phyloP scores from a whole-genome alignment of 805 yeast species.

The Hemisphaericaspora nanyangensis region DNA sequence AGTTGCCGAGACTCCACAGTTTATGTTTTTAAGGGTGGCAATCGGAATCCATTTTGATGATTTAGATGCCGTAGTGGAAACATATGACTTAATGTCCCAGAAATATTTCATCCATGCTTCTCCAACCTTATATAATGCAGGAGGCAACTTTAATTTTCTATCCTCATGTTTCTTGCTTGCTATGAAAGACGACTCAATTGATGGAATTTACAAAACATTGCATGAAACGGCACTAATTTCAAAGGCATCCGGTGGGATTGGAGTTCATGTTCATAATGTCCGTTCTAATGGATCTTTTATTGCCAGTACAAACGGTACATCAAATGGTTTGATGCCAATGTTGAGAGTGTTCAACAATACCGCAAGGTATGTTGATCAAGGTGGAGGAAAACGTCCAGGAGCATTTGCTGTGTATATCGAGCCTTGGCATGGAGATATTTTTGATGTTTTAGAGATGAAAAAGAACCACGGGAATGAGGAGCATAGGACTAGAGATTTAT shows the following conservation, averaged over 20 bases:
- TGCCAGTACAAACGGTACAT: conserved; percentile 88
- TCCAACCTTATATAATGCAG: conserved; percentile 92
- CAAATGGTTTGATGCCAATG: conserved; percentile 96
- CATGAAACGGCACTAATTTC: conserved; percentile 87
- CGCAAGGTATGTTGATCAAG: conserved; percentile 96
- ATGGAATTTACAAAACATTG: conserved; percentile 88
- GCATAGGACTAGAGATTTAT: conserved; percentile 85
- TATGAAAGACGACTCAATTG: conserved; percentile 92
- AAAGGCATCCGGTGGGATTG: conserved; percentile 95
- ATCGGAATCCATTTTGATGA: conserved; percentile 81
- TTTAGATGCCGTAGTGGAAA: conserved; percentile 64
- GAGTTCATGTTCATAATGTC: conserved; percentile 82
- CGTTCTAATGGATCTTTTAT: conserved; percentile 84
- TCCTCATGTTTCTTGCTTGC: conserved; percentile 91
- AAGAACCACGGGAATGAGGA: conserved; percentile 97
- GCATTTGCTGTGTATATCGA: conserved; percentile 92
- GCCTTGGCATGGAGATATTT: conserved; percentile 95
- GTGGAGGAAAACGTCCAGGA: conserved; percentile 97
- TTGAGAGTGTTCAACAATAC: conserved; percentile 91
- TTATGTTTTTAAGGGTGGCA: conserved; percentile 84
- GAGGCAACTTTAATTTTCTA: conserved; percentile 78
- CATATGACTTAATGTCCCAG: conserved; percentile 82
- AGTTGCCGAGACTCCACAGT: conserved; percentile 91
- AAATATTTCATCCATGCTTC: conserved; percentile 92
- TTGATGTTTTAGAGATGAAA: conserved; percentile 79